A percentile compares a stretch with the other conserved stretches of the same genome.
Evolutionary conservation across 176 grass and related monocot species (phyloP).

Genomic region (Avena eriantha): DNA sequence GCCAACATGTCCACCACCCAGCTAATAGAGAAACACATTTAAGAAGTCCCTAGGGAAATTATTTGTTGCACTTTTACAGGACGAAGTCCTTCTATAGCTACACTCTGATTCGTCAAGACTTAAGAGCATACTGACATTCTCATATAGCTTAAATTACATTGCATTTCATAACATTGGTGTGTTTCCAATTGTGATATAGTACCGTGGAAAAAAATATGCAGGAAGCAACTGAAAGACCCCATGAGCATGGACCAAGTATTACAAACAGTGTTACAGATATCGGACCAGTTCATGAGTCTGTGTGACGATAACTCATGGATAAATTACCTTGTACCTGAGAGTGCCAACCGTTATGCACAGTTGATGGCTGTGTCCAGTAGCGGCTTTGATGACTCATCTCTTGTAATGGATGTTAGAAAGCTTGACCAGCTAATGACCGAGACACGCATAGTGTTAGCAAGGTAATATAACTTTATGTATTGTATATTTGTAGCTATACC

Average conservation of each 20-base stretch:
- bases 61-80: not conserved
- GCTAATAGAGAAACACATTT: not conserved
- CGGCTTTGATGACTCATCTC: slow-evolving; percentile 67
- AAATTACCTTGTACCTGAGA: slow-evolving; percentile 83
- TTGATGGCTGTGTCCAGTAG: slow-evolving; percentile 68
- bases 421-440: slow-evolving; percentile 88
- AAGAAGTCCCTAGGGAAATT: not conserved
- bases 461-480: slow-evolving; percentile 55
- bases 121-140: not conserved
- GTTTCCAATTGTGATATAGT: slow-evolving; percentile 13
- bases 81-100: not conserved
- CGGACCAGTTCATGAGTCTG: slow-evolving; percentile 68
- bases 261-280: slow-evolving; percentile 72
- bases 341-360: slow-evolving; percentile 67
- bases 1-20: not conserved
- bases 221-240: slow-evolving; percentile 87
- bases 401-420: slow-evolving; percentile 79
- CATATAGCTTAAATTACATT: slow-evolving; percentile 13
- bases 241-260: slow-evolving; percentile 75
- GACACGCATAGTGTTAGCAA: slow-evolving; percentile 79
- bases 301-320: slow-evolving; percentile 79
- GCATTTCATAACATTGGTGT: not conserved
- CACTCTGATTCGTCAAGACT: not conserved
- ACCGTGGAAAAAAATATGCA: slow-evolving; percentile 52
- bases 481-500: not conserved